Base-by-base conservation (phyloP, 768 basidiomycete genomes). In the Paxillus ammoniavirescens region DNA sequence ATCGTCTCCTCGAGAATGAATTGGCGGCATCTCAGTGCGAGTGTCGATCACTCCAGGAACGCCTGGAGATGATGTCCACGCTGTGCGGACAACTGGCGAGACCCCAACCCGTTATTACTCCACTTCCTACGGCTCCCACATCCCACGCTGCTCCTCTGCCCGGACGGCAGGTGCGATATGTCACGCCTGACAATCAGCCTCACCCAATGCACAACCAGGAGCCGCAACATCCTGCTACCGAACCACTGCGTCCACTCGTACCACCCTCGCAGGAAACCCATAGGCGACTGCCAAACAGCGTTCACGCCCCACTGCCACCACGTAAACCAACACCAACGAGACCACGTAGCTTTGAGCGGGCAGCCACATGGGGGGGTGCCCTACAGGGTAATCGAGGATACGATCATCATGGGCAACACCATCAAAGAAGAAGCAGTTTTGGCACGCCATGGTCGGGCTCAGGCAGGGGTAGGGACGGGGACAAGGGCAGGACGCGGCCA, bases 151-250 rank as follows among this genome's bases (percentile, higher is more conserved):
- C 13, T n/a, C 8, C 37, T 38, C 37, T 15, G 30, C 53, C 63
- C 8, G 50, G 46, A 53, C 65, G 61, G 65, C 63, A 56, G 21
- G 38, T 10, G 21, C 55, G 55, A 40, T 14, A 41, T n/a, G 2
- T 18, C 31, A 6, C 17, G 3, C 8, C 42, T n/a, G 50, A 60
- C 4, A 40, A 3, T 21, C 56, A 18, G 17, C 14, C 28, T n/a
- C 55, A 40, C 7, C 2, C 49, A 26, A 41, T 37, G 14, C 41
- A 36, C 4, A 5, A 7, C 8, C 53, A 43, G 14, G 57, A 63
- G 26, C 41, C 49, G 10, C 58, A 57, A 8, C 9, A 49, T 33
- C 56, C 59, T 14, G 61, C 66, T 13, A 59, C 61, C 0, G 64
- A 59, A 43, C 55, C 52, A 4, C 54, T 67, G 2, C 55, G 47